phyloP scores from a whole-genome alignment of 2,329 filamentous ascomycete species.

The Trichoderma gracile region DNA sequence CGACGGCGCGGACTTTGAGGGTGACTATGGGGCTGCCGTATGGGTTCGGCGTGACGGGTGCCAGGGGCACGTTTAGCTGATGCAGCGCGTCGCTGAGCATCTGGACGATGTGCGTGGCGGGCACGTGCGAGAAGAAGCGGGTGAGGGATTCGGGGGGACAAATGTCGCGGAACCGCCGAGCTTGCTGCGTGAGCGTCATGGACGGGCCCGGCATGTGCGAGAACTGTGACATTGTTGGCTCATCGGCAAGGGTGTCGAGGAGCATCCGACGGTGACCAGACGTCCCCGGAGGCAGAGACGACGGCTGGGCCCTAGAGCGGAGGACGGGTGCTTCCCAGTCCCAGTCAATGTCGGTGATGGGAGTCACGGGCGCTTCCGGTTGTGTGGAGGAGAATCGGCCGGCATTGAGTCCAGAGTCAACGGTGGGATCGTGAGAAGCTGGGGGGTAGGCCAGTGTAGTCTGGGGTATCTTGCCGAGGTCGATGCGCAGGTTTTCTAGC shows the following conservation, averaged over 20 bases:
- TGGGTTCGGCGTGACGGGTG: constrained; percentile 48
- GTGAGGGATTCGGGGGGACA: constrained; percentile 84
- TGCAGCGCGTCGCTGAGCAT: constrained; percentile 80
- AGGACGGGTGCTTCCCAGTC: constrained; percentile 81
- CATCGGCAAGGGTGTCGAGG: constrained; percentile 71
- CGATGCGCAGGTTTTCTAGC: constrained; percentile 87
- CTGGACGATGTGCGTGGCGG: constrained; percentile 72
- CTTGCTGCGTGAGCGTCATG: constrained; percentile 82
- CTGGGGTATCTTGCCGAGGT: constrained; percentile 71
- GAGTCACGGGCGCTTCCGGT: constrained; percentile 71
- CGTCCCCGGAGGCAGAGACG: constrained; percentile 39
- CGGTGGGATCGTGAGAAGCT: constrained; percentile 63
- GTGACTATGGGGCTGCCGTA: constrained; percentile 59
- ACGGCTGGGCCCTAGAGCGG: constrained; percentile 51
- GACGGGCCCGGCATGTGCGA: constrained; percentile 75
- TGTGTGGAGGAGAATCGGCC: constrained; percentile 75
- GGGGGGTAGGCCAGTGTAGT: constrained; percentile 40
- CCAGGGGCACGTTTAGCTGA: constrained; percentile 77
- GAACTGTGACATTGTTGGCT: constrained; percentile 87
- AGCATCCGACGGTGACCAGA: constrained; percentile 44
- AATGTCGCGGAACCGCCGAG: constrained; percentile 86
- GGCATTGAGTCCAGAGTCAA: constrained; percentile 56
- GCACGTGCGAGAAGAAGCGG: constrained; percentile 85
- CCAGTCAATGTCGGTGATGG: constrained; percentile 69
- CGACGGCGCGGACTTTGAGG: constrained; percentile 73